Conservation (phyloP, 2,329 filamentous ascomycete genomes). For the Aspergillus felis region DNA sequence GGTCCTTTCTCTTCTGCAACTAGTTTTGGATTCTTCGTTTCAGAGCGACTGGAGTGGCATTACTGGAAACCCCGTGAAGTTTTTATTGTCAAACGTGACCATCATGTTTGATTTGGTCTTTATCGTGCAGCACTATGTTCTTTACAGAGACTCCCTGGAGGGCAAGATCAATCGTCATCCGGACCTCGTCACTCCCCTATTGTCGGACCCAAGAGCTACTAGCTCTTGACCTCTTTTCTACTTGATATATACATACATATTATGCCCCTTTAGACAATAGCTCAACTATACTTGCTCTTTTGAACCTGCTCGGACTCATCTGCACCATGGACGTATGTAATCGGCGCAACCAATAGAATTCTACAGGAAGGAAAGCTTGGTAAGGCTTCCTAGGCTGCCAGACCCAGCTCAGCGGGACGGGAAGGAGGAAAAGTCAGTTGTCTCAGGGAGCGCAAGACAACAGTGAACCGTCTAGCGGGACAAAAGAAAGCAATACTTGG, state of each 20-base stretch:
- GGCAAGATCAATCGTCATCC: conserved; percentile 17
- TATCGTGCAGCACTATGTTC: conserved; percentile 79
- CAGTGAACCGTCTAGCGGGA: neutral
- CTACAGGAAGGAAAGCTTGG: neutral
- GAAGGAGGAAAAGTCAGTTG: neutral
- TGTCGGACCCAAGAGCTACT: conserved; percentile 16
- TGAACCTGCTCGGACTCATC: neutral
- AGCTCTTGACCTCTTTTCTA: conserved; percentile 1
- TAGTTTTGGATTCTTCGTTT: conserved; percentile 78
- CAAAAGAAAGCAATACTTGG: neutral
- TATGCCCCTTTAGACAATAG: neutral
- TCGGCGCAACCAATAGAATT: neutral
- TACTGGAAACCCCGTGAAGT: conserved; percentile 87
- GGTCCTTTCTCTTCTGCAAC: conserved; percentile 73
- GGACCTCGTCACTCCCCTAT: conserved; percentile 26
- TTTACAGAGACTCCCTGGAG: conserved; percentile 54
- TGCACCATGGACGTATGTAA: neutral
- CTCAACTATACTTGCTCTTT: neutral
- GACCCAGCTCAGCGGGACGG: neutral
- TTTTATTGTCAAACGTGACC: conserved; percentile 78
- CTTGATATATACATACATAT: neutral
- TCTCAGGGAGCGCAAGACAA: neutral
- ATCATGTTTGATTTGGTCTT: conserved; percentile 85
- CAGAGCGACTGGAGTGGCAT: conserved; percentile 86
- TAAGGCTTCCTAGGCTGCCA: neutral